Base-by-base conservation (phyloP, 495 filamentous ascomycete species). In the Paragyromitra xinjiangensis region DNA sequence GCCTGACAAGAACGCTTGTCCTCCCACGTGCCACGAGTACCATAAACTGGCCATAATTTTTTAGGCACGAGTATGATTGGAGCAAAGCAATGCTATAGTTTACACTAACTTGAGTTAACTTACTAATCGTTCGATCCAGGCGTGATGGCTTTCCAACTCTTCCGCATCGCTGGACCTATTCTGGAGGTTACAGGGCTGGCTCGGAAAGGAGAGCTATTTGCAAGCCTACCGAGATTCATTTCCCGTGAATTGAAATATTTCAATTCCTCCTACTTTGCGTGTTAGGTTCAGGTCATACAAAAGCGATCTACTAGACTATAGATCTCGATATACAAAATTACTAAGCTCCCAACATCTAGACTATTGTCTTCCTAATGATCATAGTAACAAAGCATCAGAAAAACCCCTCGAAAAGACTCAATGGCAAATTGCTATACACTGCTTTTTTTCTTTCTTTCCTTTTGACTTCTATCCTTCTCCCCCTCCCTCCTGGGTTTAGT, bases 261-360 rank as follows among this genome's bases (percentile, higher is more conserved):
- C 53, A 56, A 56, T 29, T 29, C 1, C 44, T 24, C 48, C 19
- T 56, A 26, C 12, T 29, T 22, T n/a, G 5, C 48, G 14, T 6
- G 8, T 6, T 11, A 56, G 9, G 22, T 56, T 3, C 9, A 56
- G 24, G 19, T 56, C 3, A 11, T 29, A 14, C 8, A 56, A 56
- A 24, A 56, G 48, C 22, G 22, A 56, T 56, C 53, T 56, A 26
- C 51, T 55, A 22, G 51, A 26, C 7, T 56, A 56, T 56, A 56
- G 53, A 56, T 56, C 22, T 26, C 22, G 53, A 56, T 56, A 56
- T 22, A 14, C 19, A 22, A 56, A 26, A 26, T 12, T 56, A 56
- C 12, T 26, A 8, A 56, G 24, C 24, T 3, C 24, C 24, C 7
- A 56, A 22, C 53, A 56, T 29, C 24, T 9, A 29, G 8, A 22